Evolutionary conservation across 2,329 filamentous ascomycete genomes (phyloP).

Genomic region (Fusarium albosuccineum): DNA sequence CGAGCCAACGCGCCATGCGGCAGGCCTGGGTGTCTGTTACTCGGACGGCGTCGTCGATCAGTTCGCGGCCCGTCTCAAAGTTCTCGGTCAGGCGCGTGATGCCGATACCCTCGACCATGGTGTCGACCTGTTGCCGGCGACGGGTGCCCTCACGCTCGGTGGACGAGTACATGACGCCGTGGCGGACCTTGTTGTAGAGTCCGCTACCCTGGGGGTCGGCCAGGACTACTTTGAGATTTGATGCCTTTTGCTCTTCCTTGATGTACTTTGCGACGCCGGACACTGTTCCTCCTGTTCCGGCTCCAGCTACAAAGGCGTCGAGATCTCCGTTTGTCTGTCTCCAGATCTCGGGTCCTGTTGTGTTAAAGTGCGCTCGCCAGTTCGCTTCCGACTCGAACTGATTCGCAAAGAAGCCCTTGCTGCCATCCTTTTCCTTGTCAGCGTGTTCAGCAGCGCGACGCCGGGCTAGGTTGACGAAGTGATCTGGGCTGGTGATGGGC

Average conservation of each 20-base stretch:
- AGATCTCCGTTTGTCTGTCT: constrained; percentile 79
- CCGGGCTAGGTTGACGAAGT: constrained; percentile 94
- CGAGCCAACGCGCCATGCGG: constrained; percentile 95
- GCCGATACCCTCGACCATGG: constrained; percentile 94
- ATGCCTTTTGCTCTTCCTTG: constrained; percentile 75
- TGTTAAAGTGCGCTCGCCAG: constrained; percentile 83
- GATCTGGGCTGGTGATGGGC: constrained; percentile 91
- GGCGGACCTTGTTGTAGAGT: constrained; percentile 89
- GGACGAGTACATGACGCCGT: constrained; percentile 94
- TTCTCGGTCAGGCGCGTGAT: constrained; percentile 96
- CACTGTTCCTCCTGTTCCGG: constrained; percentile 94
- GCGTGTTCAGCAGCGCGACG: constrained; percentile 82
- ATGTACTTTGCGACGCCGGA: constrained; percentile 87
- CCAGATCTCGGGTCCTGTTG: constrained; percentile 92
- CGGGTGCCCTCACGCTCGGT: constrained; percentile 93
- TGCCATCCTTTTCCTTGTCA: constrained; percentile 65
- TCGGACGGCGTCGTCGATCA: constrained; percentile 90
- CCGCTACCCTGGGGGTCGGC: constrained; percentile 96
- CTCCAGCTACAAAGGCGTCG: constrained; percentile 92
- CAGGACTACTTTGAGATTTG: constrained; percentile 77
- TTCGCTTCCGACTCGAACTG: constrained; percentile 96
- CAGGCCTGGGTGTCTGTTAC: constrained; percentile 91
- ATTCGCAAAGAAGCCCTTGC: constrained; percentile 91
- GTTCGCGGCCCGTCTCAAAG: constrained; percentile 86
- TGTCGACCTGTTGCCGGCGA: constrained; percentile 91